Evolutionary conservation across 257 asterid species (phyloP).

Genomic region (Plantago elongata): DNA sequence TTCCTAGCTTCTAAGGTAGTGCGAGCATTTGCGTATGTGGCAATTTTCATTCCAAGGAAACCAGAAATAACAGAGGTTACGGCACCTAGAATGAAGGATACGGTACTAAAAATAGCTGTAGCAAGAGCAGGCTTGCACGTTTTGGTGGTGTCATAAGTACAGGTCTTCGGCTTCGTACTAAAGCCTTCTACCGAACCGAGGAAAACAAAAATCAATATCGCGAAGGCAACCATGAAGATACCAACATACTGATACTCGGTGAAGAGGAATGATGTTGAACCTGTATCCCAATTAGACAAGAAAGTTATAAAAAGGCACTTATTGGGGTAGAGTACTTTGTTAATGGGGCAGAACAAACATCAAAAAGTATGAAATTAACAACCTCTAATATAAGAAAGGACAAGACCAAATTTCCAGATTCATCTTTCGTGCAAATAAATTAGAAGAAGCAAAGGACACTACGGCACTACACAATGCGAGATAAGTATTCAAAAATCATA

Average conservation of each 20-base stretch:
- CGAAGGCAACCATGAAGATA: constrained; percentile 46
- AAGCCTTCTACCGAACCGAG: constrained; percentile 51
- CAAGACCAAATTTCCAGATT: neutral
- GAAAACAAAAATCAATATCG: constrained; percentile 40
- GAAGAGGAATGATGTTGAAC: constrained; percentile 50
- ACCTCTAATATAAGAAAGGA: neutral
- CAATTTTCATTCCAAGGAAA: constrained; percentile 53
- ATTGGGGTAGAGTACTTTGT: too few relatives aligned
- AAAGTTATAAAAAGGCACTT: constrained; percentile 9
- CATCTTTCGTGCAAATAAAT: too few relatives aligned
- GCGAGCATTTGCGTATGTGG: constrained; percentile 48
- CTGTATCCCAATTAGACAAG: constrained; percentile 17
- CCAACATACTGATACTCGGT: constrained; percentile 49
- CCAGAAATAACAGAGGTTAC: constrained; percentile 47
- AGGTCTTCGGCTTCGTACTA: constrained; percentile 40
- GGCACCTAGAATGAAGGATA: constrained; percentile 41
- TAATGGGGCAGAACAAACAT: neutral
- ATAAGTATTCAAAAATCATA: too few relatives aligned
- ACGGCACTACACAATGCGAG: too few relatives aligned
- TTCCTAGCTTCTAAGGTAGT: constrained; percentile 48
- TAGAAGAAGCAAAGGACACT: too few relatives aligned
- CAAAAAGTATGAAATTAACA: neutral
- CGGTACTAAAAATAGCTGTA: constrained; percentile 40
- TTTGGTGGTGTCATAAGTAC: constrained; percentile 37
- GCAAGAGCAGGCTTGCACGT: constrained; percentile 50